Base-by-base conservation (phyloP, 2,329 filamentous ascomycete genomes). In the Xylaria sp. region DNA sequence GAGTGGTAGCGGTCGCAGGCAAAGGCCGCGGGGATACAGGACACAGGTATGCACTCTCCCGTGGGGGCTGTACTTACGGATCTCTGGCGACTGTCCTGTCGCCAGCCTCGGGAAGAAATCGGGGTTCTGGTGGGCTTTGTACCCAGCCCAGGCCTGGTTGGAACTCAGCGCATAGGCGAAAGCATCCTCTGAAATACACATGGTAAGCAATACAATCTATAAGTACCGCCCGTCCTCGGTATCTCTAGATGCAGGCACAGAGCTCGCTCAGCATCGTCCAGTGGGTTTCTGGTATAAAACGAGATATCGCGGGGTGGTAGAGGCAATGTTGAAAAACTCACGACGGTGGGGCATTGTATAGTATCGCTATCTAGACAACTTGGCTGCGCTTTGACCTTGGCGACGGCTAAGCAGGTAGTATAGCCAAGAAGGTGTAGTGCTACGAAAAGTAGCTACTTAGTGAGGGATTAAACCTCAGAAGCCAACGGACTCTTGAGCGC, bases 91-190 rank as follows among this genome's bases (percentile, higher is more conserved):
- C 79, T 95, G 92, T 70, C 91, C 90, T 68, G 84, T 83, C 32
- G 90, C 88, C 59, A 93, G 84, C 67, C 85, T 87, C 55, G 86
- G 82, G 81, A 95, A 93, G 81, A 93, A 90, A 18, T 88, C 83
- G 1, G 92, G 91, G 71, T 94, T 88, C 74, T 89, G 84, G 70
- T 88, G 83, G 58, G 85, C 80, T 72, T 89, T 90, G 73, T 90
- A 87, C 66, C 85, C 83, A 43, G 90, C 89, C 90, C 91, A 94
- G 72, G 89, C 84, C 72, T 88, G 86, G 82, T 94, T 94, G 74
- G 86, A 88, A 80, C 86, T 85, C 74, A 94, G 80, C 68, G 89
- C 88, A 75, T 87, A 86, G 72, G 86, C 81, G 75, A 90, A 90
- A 68, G 83, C 81, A 80, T 91, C 88, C 83, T 84, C 81, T 82